phyloP scores from a whole-genome alignment of 768 basidiomycete species.

The Galerina marginata region DNA sequence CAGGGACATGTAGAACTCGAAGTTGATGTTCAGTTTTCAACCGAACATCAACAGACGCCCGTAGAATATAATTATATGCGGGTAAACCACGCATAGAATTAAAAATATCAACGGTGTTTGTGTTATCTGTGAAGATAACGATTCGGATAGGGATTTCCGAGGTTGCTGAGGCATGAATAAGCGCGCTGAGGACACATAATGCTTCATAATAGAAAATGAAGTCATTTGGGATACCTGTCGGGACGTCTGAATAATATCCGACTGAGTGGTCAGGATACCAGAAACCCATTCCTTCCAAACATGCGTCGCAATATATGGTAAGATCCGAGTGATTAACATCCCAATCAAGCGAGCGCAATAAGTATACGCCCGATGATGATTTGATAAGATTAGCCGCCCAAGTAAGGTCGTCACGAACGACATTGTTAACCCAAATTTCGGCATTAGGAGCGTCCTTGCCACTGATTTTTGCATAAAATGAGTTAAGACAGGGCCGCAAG shows the following conservation, averaged over 20 bases:
- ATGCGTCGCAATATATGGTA: constrained; percentile 33
- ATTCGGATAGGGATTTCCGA: neutral
- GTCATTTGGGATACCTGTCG: neutral
- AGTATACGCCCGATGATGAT: constrained; percentile 22
- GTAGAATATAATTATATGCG: neutral
- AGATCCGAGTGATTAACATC: neutral
- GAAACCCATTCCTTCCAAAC: constrained; percentile 29
- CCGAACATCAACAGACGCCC: neutral
- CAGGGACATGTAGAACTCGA: constrained; percentile 20
- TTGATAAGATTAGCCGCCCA: constrained; percentile 39
- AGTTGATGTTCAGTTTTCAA: constrained; percentile 8
- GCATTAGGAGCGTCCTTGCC: constrained; percentile 25
- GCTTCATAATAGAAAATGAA: neutral
- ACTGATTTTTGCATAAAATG: constrained; percentile 39
- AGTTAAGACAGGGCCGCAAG: constrained; percentile 34
- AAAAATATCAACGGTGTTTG: neutral
- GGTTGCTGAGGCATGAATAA: neutral
- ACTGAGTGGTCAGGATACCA: constrained; percentile 27
- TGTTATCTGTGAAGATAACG: neutral
- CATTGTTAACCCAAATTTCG: constrained; percentile 33
- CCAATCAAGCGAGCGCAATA: constrained; percentile 27
- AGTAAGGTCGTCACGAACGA: constrained; percentile 27
- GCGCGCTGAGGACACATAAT: neutral
- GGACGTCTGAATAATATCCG: constrained; percentile 25
- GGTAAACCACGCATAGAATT: neutral